A percentile compares a stretch with the other conserved stretches of the same genome.
phyloP scores from a whole-genome alignment of 306 rosid genomes.

The Urtica urens region DNA sequence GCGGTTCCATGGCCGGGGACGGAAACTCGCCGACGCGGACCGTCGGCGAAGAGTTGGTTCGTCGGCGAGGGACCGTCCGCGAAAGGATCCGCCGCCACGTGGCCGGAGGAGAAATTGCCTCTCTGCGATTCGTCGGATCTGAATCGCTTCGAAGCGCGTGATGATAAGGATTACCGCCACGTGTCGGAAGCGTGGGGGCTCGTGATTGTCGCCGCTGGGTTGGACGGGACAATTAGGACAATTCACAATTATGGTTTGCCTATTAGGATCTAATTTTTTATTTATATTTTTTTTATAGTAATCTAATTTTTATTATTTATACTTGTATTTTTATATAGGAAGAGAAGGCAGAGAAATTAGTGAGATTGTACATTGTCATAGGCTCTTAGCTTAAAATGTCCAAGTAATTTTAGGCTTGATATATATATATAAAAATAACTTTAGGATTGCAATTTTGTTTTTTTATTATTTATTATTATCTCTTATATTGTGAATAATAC shows the following conservation, averaged over 20 bases:
- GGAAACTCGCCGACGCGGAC: slow-evolving; percentile 20
- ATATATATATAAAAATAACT: too few species aligned
- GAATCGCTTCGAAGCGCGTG: slow-evolving; percentile 22
- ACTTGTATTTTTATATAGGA: slow-evolving; percentile 14
- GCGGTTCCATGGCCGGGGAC: slow-evolving; percentile 70
- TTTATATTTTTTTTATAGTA: background rate
- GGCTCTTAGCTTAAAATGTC: too few species aligned
- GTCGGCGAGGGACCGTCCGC: slow-evolving; percentile 40
- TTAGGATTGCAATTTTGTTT: slow-evolving; percentile 6
- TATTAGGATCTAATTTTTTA: slow-evolving; percentile 40
- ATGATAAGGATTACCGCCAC: background rate
- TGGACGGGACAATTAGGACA: slow-evolving; percentile 66
- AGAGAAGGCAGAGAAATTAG: background rate
- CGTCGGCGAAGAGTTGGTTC: slow-evolving; percentile 42
- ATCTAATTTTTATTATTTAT: background rate
- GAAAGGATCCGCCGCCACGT: slow-evolving; percentile 52
- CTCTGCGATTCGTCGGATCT: slow-evolving; percentile 31
- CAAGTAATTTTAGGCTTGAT: slow-evolving; percentile 12
- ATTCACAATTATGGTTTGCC: slow-evolving; percentile 92
- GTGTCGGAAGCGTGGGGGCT: slow-evolving; percentile 66
- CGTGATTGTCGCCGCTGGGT: slow-evolving; percentile 56
- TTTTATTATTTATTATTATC: background rate
- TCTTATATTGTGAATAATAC: slow-evolving; percentile 18
- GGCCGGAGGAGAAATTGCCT: slow-evolving; percentile 91
- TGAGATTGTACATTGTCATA: slow-evolving; percentile 19